Evolutionary conservation across 106 monocot genomes (phyloP), one percentile per base, ranked within the genome.

Genomic region (Dioscorea zingiberensis): DNA sequence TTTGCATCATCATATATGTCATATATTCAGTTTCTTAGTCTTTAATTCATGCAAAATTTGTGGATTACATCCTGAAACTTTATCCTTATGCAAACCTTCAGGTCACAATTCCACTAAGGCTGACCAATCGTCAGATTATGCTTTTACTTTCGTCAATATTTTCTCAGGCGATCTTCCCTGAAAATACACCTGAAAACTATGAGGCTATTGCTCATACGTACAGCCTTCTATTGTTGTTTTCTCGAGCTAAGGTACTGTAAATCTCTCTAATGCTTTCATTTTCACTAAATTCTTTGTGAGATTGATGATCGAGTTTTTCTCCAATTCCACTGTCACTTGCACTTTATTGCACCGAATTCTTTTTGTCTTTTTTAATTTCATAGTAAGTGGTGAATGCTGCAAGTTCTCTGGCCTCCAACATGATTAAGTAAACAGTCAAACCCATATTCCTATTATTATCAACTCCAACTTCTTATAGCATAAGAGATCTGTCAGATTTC

Each of bases 121-220:
- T 94, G 74, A 94, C 82, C 65, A 77, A 66, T 58, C 78, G 74
- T 58, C 87, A 94, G 68, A 85, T 87, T 24, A 74, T 48, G 4
- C 84, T 94, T 80, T 44, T 87, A 56, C 74, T 94, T 66, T 91
- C 94, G 44, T 94, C 90, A 28, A 67, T 94, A 66, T 94, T 87
- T 87, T 75, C 69, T 74, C 94, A 94, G 67, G 82, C 94, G 16
- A 77, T 78, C 22, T 87, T 70, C 46, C 74, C 84, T 71, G 72
- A 78, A 70, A 94, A 91, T 74, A 76, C 76, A 66, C 90, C 94
- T 25, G 78, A 85, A 66, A 94, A 90, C 54, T 94, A 83, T 66
- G 94, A 94, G 78, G 94, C 94, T 0, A 79, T 94, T 68, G 78
- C 90, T 72, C 87, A 94, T 75, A 94, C 94, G 45, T 94, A 87